Evolutionary conservation across 2,329 filamentous ascomycete genomes (phyloP), one percentile per base, ranked within the genome.

Genomic region (Didymella sp.): DNA sequence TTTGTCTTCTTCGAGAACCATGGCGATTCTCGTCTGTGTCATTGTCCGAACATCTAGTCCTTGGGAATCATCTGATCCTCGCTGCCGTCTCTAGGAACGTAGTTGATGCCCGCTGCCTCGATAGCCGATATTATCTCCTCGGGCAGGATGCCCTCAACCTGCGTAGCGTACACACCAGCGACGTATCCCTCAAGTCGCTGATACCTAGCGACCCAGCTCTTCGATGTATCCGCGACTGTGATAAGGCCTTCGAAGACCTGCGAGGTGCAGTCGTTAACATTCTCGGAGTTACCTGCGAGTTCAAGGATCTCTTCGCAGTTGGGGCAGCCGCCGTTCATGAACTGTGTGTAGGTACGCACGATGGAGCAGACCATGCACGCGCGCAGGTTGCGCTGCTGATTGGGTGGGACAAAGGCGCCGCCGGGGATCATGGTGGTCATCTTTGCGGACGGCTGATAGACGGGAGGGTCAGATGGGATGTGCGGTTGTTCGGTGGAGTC

Each of bases 341-440:
- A 99, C 76, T 91, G 89, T 65, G 83, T 84, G 72, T 89, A 87
- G 59, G 90, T 89, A 82, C 94, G 92, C 64, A 98, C 91, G 74
- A 98, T 90, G 51, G 92, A 94, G 86, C 95, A 99, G 68, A 98
- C 92, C 92, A 99, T 97, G 83, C 95, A 99, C 72, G 95, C 95
- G 78, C 95, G 93, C 67, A 96, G 85, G 76, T 91, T 88, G 78
- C 93, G 91, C 80, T 89, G 87, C 78, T 95, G 90, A 74, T 82
- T 84, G 6, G 90, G 84, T 15, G 89, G 80, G 60, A 92, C 88
- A 76, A 87, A 92, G 76, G 87, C 89, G 82, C 66, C 66, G 51
- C 60, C 60, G 13, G 63, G 80, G 25, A 64, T 60, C 66, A 80
- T 78, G 63, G 50, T 60, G 54, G 49, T 56, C 51, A 59, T 55